Conservation (phyloP, 768 basidiomycete species). For the Naganishia onofrii region DNA sequence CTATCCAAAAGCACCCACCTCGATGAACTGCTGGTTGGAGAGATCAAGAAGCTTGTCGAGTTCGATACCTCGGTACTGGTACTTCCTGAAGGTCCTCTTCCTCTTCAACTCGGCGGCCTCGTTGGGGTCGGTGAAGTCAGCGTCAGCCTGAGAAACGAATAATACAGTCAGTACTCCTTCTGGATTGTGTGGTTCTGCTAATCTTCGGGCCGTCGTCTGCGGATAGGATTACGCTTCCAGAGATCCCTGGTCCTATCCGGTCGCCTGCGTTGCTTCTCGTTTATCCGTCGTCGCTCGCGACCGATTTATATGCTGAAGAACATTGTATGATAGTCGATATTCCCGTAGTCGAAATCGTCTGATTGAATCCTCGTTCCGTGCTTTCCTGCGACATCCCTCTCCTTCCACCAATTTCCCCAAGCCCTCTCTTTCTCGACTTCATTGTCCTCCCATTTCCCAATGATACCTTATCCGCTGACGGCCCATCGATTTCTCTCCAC, state of each 20-base stretch:
- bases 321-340: too few species aligned
- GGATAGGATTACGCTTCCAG: too few species aligned
- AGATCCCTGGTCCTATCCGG: too few species aligned
- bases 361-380: too few species aligned
- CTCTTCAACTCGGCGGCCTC: conserved; percentile 97
- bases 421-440: too few species aligned
- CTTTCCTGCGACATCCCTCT: too few species aligned
- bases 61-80: conserved; percentile 96
- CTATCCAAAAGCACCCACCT: conserved; percentile 61
- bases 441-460: too few species aligned
- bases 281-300: too few species aligned
- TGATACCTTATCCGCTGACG: background rate
- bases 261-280: too few species aligned
- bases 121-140: conserved; percentile 79
- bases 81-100: conserved; percentile 97
- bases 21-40: conserved; percentile 70
- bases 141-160: conserved; percentile 64
- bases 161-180: background rate
- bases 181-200: background rate
- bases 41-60: conserved; percentile 97
- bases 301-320: too few species aligned
- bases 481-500: background rate
- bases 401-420: too few species aligned
- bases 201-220: background rate
- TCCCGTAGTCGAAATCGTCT: too few species aligned